Evolutionary conservation across 805 yeast genomes (phyloP), one percentile per base, ranked within the genome.

Genomic region (Torulaspora indica): DNA sequence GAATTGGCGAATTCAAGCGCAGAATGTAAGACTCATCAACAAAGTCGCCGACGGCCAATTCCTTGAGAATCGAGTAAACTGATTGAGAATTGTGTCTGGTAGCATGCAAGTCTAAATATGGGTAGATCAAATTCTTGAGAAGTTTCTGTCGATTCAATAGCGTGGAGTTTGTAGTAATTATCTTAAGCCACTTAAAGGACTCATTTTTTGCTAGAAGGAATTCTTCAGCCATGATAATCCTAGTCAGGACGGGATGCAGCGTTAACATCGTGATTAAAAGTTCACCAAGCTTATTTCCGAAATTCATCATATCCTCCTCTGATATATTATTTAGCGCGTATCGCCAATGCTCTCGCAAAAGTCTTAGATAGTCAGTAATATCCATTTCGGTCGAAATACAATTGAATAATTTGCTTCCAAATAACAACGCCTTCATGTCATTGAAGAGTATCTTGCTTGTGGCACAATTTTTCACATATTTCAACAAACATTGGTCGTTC

Each of bases 351-450:
- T 5, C 24, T 10, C 27, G 31, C 25, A 63, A 13, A 10, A 49
- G 13, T 3, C 52, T 51, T 31, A 60, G 34, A 31, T 59, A 63
- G 7, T 52, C 47, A 2, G 52, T 20, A 27, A 62, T 54, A 36
- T 45, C 49, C 6, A 55, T 34, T 4, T 49, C 50, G 2, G 44
- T 22, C 3, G 51, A 38, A n/a, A 64, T 32, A 4, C 53, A 22
- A 46, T 64, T 65, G 35, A 54, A 61, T 5, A 64, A n/a, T 40
- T 51, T 63, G 40, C 68, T 64, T 0, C 69, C 69, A 51, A 61
- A 64, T 23, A 63, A 50, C 0, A 55, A 10, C 1, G 64, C 37
- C 29, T 54, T 57, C 3, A 63, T 4, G 12, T 43, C 35, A 22
- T 39, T 43, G 4, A 37, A 37, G 20, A 53, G 52, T 13, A 37